A percentile compares a stretch with the other conserved stretches of the same genome.
Conservation (phyloP, 257 asterid genomes). For the Solanum pimpinellifolium region DNA sequence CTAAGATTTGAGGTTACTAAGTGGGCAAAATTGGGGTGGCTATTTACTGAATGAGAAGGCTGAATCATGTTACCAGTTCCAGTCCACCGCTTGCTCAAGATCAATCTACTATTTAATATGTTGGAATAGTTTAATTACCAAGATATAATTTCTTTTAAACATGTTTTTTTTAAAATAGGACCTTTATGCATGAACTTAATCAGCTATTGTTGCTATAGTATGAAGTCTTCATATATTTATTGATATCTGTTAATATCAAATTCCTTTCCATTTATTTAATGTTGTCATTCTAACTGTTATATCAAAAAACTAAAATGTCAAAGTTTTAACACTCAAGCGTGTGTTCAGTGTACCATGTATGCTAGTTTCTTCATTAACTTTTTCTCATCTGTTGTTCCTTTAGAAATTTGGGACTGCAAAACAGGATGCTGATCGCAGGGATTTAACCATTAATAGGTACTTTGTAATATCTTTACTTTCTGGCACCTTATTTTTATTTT, state of each 20-base stretch:
- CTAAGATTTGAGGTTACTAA: background rate
- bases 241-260: background rate
- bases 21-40: background rate
- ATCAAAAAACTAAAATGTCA: background rate
- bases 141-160: too few species aligned
- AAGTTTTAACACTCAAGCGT: background rate
- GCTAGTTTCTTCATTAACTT: background rate
- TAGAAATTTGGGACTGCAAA: slow-evolving; percentile 84
- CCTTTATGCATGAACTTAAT: background rate
- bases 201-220: background rate
- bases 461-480: background rate
- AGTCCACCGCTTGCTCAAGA: background rate
- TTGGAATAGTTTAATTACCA: background rate
- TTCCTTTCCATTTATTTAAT: background rate
- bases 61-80: background rate
- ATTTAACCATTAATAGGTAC: slow-evolving; percentile 86
- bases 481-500: background rate
- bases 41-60: background rate
- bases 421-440: slow-evolving; percentile 92
- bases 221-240: background rate
- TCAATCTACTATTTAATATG: background rate
- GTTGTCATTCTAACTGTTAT: background rate
- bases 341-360: background rate
- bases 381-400: background rate
- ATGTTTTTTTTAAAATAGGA: background rate